Evolutionary conservation across 306 rosid species (phyloP).

Genomic region (Acacia confusa): DNA sequence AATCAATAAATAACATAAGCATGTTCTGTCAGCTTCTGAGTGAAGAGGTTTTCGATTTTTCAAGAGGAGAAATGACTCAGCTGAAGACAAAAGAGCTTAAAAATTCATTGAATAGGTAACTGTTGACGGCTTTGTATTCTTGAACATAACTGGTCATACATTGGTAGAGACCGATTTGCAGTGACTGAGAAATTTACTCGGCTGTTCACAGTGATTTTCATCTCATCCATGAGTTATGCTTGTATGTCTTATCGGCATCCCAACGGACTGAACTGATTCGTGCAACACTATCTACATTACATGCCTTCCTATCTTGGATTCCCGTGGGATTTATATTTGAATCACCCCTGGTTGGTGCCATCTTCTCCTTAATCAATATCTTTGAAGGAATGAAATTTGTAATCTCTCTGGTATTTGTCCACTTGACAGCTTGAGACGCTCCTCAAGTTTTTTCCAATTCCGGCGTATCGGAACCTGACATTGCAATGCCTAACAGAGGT

Average conservation of each 20-base stretch:
- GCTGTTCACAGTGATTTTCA: slow-evolving; percentile 87
- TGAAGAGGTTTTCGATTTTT: slow-evolving; percentile 59
- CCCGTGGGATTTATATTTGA: slow-evolving; percentile 97
- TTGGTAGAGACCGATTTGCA: no score
- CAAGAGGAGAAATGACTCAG: slow-evolving; percentile 61
- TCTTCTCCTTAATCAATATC: slow-evolving; percentile 21
- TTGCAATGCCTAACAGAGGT: slow-evolving; percentile 97
- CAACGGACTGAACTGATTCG: slow-evolving; percentile 93
- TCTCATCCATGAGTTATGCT: slow-evolving; percentile 97
- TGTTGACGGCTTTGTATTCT: neutral
- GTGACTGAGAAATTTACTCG: slow-evolving; percentile 35
- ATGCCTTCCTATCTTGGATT: slow-evolving; percentile 98
- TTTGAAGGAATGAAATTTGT: slow-evolving; percentile 18
- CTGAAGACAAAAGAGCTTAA: slow-evolving; percentile 57
- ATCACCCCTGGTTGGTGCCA: slow-evolving; percentile 75
- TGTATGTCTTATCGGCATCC: slow-evolving; percentile 90
- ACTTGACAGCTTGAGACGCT: slow-evolving; percentile 85
- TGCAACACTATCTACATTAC: slow-evolving; percentile 87
- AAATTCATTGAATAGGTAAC: slow-evolving; percentile 36
- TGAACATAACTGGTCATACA: neutral
- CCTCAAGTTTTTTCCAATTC: slow-evolving; percentile 79
- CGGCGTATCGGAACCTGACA: slow-evolving; percentile 84
- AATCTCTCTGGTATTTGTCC: slow-evolving; percentile 18
- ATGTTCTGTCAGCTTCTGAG: slow-evolving; percentile 46
- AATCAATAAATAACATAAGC: slow-evolving; percentile 18